phyloP scores from a whole-genome alignment of 345 rosid genomes.

The Camelina neglecta region DNA sequence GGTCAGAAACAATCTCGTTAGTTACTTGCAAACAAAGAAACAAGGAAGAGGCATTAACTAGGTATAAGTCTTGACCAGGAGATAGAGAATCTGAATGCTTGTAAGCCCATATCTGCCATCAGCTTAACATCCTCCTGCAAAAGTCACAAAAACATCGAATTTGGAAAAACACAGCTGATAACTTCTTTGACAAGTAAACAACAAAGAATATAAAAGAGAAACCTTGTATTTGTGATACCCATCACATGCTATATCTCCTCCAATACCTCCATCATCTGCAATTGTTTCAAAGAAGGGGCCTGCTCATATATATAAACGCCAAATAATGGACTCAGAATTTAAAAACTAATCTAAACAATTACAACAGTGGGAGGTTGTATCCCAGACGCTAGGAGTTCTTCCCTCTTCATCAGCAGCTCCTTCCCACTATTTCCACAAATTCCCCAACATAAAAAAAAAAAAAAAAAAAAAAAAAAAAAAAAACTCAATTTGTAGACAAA shows the following conservation, averaged over 20 bases:
- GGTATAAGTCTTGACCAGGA: not conserved
- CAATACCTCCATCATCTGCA: not conserved
- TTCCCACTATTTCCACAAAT: not conserved
- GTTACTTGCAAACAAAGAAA: not conserved
- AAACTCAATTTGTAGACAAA: not conserved
- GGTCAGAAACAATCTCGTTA: not conserved
- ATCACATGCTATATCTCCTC: not conserved
- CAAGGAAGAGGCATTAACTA: not conserved
- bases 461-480: too few relatives aligned
- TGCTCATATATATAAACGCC: too few relatives aligned
- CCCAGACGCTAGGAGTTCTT: not conserved
- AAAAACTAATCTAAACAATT: too few relatives aligned
- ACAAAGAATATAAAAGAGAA: not conserved
- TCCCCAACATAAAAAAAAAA: not conserved
- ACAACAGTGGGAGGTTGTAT: not conserved
- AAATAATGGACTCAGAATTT: too few relatives aligned
- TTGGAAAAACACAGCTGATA: not conserved
- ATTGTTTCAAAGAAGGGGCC: too few relatives aligned
- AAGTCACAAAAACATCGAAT: not conserved
- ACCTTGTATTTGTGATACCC: slow-evolving; percentile 10
- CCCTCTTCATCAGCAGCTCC: not conserved
- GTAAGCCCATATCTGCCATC: slow-evolving; percentile 3
- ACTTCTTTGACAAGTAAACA: not conserved
- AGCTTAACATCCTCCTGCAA: not conserved
- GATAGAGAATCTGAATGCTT: not conserved